A percentile compares a stretch with the other conserved stretches of the same genome.
phyloP scores from a whole-genome alignment of 345 rosid genomes.

The Acer yangbiense region DNA sequence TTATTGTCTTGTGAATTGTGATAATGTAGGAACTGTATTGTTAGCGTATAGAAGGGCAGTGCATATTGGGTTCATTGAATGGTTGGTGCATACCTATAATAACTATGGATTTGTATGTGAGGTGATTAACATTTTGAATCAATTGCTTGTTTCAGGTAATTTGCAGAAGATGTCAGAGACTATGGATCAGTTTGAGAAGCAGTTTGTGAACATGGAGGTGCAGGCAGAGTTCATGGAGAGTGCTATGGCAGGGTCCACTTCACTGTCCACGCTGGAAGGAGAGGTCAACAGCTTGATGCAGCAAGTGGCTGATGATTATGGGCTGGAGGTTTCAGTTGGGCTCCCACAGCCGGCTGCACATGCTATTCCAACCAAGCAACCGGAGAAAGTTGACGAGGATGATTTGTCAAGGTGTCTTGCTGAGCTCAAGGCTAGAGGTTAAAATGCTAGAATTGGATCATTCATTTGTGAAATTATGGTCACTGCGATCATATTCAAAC shows the following conservation, averaged over 20 bases:
- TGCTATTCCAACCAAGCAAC: conserved; percentile 70
- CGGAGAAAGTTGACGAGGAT: conserved; percentile 96
- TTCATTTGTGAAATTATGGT: conserved; percentile 14
- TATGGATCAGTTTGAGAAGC: conserved; percentile 97
- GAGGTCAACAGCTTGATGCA: conserved; percentile 99
- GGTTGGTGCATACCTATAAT: neutral
- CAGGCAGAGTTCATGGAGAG: conserved; percentile 99
- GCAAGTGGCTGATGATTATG: conserved; percentile 98
- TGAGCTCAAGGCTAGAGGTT: conserved; percentile 92
- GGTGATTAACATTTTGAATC: neutral
- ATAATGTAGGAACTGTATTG: neutral
- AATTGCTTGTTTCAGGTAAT: conserved; percentile 59
- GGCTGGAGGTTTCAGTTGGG: conserved; percentile 95
- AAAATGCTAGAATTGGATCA: conserved; percentile 5
- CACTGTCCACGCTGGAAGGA: conserved; percentile 96
- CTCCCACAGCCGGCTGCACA: conserved; percentile 96
- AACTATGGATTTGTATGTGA: neutral
- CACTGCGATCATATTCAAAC: neutral
- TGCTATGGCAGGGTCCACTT: conserved; percentile 97
- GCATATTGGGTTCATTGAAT: neutral
- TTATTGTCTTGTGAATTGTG: neutral
- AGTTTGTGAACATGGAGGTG: conserved; percentile 99
- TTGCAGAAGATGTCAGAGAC: conserved; percentile 99
- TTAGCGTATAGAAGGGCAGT: neutral
- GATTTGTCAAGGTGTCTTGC: conserved; percentile 96